Evolutionary conservation across 176 grass and related monocot genomes (phyloP).

Genomic region (Oryza glaberrima): DNA sequence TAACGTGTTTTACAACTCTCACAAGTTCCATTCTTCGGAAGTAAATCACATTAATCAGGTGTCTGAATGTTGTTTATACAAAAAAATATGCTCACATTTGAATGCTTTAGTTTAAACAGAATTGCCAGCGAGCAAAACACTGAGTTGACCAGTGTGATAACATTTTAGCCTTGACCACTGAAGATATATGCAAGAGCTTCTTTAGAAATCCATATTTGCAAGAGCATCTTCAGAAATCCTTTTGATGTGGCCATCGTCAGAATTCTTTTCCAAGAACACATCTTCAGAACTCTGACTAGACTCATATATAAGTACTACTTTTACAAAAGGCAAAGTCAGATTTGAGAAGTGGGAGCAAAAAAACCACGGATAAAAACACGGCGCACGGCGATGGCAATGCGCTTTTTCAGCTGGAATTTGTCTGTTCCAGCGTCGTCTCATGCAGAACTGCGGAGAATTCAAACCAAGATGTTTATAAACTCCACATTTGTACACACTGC

Average conservation of each 20-base stretch:
- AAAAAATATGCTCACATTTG: background rate
- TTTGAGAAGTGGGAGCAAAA: background rate
- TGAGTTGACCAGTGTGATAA: conserved; percentile 1
- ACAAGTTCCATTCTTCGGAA: background rate
- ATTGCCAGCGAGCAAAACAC: background rate
- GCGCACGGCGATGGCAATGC: background rate
- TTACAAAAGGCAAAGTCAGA: conserved; percentile 19
- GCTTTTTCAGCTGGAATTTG: conserved; percentile 20
- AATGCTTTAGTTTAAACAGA: conserved; percentile 23
- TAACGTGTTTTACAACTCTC: background rate
- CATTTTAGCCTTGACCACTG: background rate
- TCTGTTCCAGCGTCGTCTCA: conserved; percentile 5
- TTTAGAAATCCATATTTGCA: background rate
- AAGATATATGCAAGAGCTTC: background rate
- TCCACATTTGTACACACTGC: conserved; percentile 10
- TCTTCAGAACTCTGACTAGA: background rate
- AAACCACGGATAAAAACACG: background rate
- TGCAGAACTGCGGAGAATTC: conserved; percentile 11
- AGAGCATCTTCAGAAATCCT: conserved; percentile 1
- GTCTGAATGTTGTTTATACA: background rate
- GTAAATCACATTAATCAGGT: background rate
- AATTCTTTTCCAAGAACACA: background rate
- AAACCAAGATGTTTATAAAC: conserved; percentile 12
- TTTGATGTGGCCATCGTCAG: background rate
- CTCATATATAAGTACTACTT: background rate